Base-by-base conservation (phyloP, 1,284 basidiomycete genomes). In the Cryptococcus amylolentus region DNA sequence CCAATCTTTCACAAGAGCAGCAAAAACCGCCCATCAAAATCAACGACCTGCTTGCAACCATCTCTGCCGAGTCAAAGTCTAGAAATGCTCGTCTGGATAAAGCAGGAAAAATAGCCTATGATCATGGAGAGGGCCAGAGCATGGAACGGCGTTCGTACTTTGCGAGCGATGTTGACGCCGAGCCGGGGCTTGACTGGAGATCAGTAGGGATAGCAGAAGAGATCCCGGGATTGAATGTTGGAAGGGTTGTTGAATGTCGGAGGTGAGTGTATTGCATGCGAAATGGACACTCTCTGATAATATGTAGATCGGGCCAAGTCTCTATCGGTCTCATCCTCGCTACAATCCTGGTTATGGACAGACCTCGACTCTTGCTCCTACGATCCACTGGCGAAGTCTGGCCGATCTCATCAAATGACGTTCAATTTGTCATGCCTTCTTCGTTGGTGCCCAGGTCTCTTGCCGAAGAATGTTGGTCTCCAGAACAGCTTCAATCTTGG, bases 391-490 rank as follows among this genome's bases (percentile, higher is more conserved):
- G 77, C 9, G 71, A 72, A 46, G 63, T 72, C 35, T 70, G 72
- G 62, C 76, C 74, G 4, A 57, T 72, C 7, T 60, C 63, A 5
- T 18, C 63, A 3, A 67, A 71, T 46, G 75, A 78, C 61, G 66
- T 79, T 9, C 73, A 73, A 58, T 78, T 70, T 56, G 61, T 72
- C 56, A 66, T 78, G 59, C 76, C 76, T 0, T 41, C 61, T 0
- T 67, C 68, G 1, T 57, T 77, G 16, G 55, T 73, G 4, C 56
- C 67, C 9, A 40, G 55, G 3, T 35, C 54, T 0, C 39, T 69
- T 1, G 57, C 62, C 14, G 51, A 60, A 6, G 26, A 46, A 47
- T 68, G 67, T 39, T 72, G 70, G 70, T 62, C 61, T 0, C 60
- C 63, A 3, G 65, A 66, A 10, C 56, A 71, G 8, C 47, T 72